Evolutionary conservation across 768 basidiomycete species (phyloP).

Genomic region (Termitomyces sp.): DNA sequence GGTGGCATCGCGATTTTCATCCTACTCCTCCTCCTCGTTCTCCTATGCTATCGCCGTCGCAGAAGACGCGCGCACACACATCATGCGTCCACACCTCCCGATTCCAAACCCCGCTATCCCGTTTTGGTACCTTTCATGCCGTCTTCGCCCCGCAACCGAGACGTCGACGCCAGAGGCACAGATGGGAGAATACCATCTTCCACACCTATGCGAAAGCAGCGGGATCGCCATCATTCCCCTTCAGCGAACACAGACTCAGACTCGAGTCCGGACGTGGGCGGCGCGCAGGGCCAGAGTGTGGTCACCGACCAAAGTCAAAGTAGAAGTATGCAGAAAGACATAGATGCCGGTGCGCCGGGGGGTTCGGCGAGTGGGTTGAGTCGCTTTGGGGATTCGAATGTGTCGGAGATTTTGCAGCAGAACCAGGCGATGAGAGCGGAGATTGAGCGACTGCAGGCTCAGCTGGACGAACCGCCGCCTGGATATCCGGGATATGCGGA

Average conservation of each 20-base stretch:
- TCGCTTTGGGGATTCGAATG: not conserved
- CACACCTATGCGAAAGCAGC: not conserved
- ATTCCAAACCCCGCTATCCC: not conserved
- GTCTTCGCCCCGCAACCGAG: not conserved
- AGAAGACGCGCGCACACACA: not conserved
- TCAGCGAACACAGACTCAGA: not conserved
- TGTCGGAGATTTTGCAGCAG: not conserved
- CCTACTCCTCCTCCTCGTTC: not conserved
- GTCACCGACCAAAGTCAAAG: not conserved
- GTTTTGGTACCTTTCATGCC: not conserved
- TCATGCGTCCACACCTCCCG: not conserved
- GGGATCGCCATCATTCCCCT: not conserved
- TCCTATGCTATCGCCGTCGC: not conserved
- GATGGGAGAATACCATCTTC: not conserved
- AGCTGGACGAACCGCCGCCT: constrained; percentile 13
- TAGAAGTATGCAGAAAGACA: not conserved
- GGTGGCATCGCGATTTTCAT: not conserved
- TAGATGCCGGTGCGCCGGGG: not conserved
- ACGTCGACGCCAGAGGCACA: not conserved
- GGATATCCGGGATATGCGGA: constrained; percentile 6
- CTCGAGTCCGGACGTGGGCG: not conserved
- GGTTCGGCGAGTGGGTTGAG: not conserved
- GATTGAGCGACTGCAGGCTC: constrained; percentile 8
- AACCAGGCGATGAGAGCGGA: constrained; percentile 10
- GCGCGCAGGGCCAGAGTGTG: not conserved